Base-by-base conservation (phyloP, 2,329 filamentous ascomycete species). In the Penicillium hordei region DNA sequence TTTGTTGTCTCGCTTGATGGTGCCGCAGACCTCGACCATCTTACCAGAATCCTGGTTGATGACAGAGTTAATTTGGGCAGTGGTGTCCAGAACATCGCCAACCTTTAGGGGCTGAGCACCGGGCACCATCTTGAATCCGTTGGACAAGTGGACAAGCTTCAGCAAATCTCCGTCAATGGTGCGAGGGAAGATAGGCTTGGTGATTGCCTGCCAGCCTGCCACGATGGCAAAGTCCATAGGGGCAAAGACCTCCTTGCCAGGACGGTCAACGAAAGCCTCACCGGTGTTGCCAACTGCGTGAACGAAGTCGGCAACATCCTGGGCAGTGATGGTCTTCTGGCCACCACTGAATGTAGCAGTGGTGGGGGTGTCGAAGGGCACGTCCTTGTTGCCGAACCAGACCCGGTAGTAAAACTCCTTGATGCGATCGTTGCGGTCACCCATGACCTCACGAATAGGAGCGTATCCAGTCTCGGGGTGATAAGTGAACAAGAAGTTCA, bases 21-120 rank as follows among this genome's bases (percentile, higher is more conserved):
- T 99, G 61, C 94, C 94, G 70, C 93, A 97, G n/a, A 99, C 93
- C 78, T 99, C 95, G 19, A 99, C 95, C 93, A 99, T 97, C 83
- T 99, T 99, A 48, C 94, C 94, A 59, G 94, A 92, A 15, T 96
- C 92, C 76, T 99, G 93, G 80, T 97, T 99, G 81, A 99, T 89
- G 69, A 99, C 92, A 17, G 94, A 92, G 69, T 99, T 97, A 79
- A 99, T 90, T 75, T 95, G 92, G 43, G 94, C 94, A 55, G 91
- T 96, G 3, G 94, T 97, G 61, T 91, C 88, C 21, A 99, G 85
- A 61, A 93, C 86, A 73, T 99, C 94, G 31, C 92, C 94, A 80
- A 96, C 96, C 84, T 96, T 95, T 60, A 99, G 80, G 17, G 94
- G 93, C 73, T 96, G 88, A 1, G 93, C 94, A 55, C 95, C 94